These are phyloP conservation scores for Ogataea nitratoaversa DNA, from an alignment of 805 yeast species.

Conservation along the genomic window DNA sequence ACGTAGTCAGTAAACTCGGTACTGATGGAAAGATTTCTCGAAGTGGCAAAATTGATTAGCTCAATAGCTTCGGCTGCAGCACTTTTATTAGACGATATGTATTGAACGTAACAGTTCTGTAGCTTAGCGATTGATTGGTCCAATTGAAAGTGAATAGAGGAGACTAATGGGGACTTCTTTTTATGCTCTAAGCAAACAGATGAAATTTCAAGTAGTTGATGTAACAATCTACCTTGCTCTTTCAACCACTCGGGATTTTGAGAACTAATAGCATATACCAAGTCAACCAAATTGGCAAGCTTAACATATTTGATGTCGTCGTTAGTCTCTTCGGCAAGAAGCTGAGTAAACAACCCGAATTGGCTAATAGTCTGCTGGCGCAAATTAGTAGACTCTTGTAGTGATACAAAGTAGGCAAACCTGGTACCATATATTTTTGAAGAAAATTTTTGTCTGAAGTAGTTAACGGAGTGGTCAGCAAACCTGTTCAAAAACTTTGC, in stretches of 20 bases:
- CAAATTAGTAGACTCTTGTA: constrained; percentile 51
- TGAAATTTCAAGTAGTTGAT: constrained; percentile 39
- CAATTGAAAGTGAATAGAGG: constrained; percentile 64
- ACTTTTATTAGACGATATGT: constrained; percentile 8
- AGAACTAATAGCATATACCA: constrained; percentile 49
- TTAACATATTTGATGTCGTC: constrained; percentile 55
- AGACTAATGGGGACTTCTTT: constrained; percentile 40
- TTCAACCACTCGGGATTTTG: constrained; percentile 51
- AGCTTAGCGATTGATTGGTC: constrained; percentile 64
- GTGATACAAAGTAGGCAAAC: constrained; percentile 60
- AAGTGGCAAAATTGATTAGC: constrained; percentile 40
- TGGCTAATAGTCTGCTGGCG: constrained; percentile 53
- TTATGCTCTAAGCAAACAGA: constrained; percentile 42
- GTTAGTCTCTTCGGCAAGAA: constrained; percentile 42
- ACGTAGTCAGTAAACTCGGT: constrained; percentile 52
- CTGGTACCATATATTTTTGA: constrained; percentile 62
- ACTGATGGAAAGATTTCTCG: constrained; percentile 43
- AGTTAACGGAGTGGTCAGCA: constrained; percentile 66
- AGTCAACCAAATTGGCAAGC: constrained; percentile 69
- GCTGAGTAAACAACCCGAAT: constrained; percentile 43
- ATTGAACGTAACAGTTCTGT: constrained; percentile 44
- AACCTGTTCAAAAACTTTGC: constrained; percentile 83
- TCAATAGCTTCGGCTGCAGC: constrained; percentile 34
- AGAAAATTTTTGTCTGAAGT: constrained; percentile 62
- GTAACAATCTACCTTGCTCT: constrained; percentile 42